These are phyloP conservation scores for Alternaria atra DNA, from an alignment of 2,329 filamentous ascomycete species.

Conservation along the genomic window DNA sequence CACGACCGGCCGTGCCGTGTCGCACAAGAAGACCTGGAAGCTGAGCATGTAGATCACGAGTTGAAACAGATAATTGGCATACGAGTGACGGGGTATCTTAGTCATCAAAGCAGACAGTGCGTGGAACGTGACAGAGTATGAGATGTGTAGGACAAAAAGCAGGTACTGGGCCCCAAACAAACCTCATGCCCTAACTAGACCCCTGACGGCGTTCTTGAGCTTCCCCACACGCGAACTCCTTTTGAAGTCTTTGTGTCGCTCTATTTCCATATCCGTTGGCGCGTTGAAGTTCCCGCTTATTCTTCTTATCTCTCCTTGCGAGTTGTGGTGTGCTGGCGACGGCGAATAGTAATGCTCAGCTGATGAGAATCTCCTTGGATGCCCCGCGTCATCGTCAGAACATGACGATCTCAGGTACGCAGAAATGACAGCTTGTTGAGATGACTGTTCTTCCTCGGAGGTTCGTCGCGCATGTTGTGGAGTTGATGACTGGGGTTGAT, in stretches of 20 bases:
- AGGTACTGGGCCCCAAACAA: constrained; percentile 3
- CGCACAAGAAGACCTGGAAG: constrained; percentile 11
- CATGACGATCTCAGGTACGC: constrained; percentile 15
- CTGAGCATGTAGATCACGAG: constrained; percentile 5
- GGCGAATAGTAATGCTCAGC: constrained; percentile 14
- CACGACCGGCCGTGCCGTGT: constrained; percentile 17
- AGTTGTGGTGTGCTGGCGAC: constrained; percentile 10
- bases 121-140: constrained; percentile 5
- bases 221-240: constrained; percentile 23
- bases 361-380: constrained; percentile 17
- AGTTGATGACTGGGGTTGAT: constrained; percentile 11
- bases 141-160: constrained; percentile 7
- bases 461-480: constrained; percentile 2
- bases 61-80: constrained; percentile 5
- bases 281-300: constrained; percentile 41
- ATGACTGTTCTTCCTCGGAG: constrained; percentile 8
- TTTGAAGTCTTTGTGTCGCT: constrained; percentile 24
- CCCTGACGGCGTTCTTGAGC: constrained; percentile 23
- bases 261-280: constrained; percentile 37
- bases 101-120: constrained; percentile 8
- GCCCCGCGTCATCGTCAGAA: constrained; percentile 11
- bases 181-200: constrained; percentile 22
- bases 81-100: constrained; percentile 15
- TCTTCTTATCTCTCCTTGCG: constrained; percentile 23
- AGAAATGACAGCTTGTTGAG: constrained; percentile 11